Conservation (phyloP, 768 basidiomycete genomes). For the Panaeolus cyanescens region DNA sequence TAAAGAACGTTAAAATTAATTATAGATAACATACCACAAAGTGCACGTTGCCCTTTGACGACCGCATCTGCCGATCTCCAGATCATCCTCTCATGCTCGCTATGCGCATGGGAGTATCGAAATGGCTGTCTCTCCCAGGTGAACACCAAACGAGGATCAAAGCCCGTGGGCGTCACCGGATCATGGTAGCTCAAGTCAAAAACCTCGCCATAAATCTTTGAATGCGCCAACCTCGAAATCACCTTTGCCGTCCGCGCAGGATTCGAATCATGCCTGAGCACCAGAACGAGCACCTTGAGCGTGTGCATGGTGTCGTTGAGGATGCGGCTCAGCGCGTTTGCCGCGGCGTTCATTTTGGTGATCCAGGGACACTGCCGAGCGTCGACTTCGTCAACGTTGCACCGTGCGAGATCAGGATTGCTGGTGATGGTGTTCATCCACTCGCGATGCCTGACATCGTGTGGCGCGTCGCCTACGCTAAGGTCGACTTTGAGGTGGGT, state of each 20-base stretch:
- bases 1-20: background rate
- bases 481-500: slow-evolving; percentile 41
- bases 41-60: slow-evolving; percentile 20
- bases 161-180: slow-evolving; percentile 6
- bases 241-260: slow-evolving; percentile 19
- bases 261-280: slow-evolving; percentile 32
- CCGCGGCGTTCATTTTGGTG: slow-evolving; percentile 19
- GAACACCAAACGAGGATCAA: slow-evolving; percentile 39
- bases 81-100: slow-evolving; percentile 28
- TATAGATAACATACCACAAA: slow-evolving; percentile 18
- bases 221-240: slow-evolving; percentile 15
- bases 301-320: slow-evolving; percentile 21
- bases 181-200: slow-evolving; percentile 8
- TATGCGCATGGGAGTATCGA: slow-evolving; percentile 38
- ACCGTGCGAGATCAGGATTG: background rate
- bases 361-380: slow-evolving; percentile 8
- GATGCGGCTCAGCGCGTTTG: slow-evolving; percentile 20
- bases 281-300: slow-evolving; percentile 33
- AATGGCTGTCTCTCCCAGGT: slow-evolving; percentile 40
- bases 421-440: slow-evolving; percentile 16
- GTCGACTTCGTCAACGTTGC: background rate
- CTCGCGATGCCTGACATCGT: slow-evolving; percentile 15
- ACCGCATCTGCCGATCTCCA: slow-evolving; percentile 36
- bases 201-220: slow-evolving; percentile 16
- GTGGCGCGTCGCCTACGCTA: slow-evolving; percentile 25